A percentile compares a stretch with the other conserved stretches of the same genome.
phyloP scores from a whole-genome alignment of 2,329 filamentous ascomycete species.

The Lecanicillium sp. region DNA sequence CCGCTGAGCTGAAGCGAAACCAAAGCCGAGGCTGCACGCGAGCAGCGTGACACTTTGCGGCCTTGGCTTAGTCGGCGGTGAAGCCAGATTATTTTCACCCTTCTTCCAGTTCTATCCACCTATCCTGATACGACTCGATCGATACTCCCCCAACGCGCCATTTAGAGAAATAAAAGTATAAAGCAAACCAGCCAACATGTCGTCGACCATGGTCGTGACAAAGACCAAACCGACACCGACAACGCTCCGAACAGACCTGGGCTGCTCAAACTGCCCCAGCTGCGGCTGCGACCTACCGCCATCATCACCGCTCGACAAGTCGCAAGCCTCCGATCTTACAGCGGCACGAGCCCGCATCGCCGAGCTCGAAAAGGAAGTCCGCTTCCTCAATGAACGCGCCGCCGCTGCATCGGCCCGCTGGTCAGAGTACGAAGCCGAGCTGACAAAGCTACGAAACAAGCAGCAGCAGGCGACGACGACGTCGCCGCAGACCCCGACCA shows the following conservation, averaged over 20 bases:
- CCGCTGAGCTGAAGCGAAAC: too few relatives aligned
- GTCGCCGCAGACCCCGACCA: slow-evolving; percentile 12
- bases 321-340: slow-evolving; percentile 36
- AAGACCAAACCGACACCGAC: slow-evolving; percentile 19
- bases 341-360: slow-evolving; percentile 50
- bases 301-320: slow-evolving; percentile 20
- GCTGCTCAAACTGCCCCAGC: slow-evolving; percentile 39
- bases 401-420: slow-evolving; percentile 54
- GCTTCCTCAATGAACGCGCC: slow-evolving; percentile 62
- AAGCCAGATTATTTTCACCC: too few relatives aligned
- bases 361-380: slow-evolving; percentile 64
- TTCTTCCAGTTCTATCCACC: too few relatives aligned
- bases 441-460: slow-evolving; percentile 47
- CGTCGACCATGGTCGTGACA: slow-evolving; percentile 25
- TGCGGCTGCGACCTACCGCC: slow-evolving; percentile 36
- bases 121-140: too few relatives aligned
- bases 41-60: too few relatives aligned
- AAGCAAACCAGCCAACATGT: slow-evolving; percentile 9
- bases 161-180: too few relatives aligned
- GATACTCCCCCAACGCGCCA: too few relatives aligned
- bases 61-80: too few relatives aligned
- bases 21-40: too few relatives aligned
- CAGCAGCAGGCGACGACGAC: background rate
- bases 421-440: slow-evolving; percentile 76
- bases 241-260: slow-evolving; percentile 14